Evolutionary conservation across 768 basidiomycete genomes (phyloP).

Genomic region (Termitomyces sp.): DNA sequence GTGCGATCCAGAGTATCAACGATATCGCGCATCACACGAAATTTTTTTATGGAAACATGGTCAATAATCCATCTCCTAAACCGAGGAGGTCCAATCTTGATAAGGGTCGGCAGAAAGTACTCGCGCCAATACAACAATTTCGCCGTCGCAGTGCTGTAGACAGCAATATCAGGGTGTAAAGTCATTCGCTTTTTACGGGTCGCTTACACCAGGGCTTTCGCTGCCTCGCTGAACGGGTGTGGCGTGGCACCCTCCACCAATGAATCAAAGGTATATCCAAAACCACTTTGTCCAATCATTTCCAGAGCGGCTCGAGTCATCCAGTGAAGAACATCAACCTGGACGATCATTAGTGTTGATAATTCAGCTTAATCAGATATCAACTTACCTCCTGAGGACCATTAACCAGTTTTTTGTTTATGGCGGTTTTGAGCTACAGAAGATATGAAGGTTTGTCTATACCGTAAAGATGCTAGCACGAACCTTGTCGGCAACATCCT

Average conservation of each 20-base stretch:
- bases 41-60: conserved; percentile 7
- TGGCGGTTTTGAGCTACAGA: conserved; percentile 2
- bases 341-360: background rate
- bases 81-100: conserved; percentile 14
- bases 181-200: background rate
- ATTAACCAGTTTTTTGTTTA: conserved; percentile 1
- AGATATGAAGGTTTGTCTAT: background rate
- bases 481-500: conserved; percentile 16
- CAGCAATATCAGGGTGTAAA: background rate
- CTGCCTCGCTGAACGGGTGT: conserved; percentile 15
- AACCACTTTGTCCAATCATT: conserved; percentile 18
- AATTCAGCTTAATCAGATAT: background rate
- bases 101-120: conserved; percentile 10
- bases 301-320: conserved; percentile 17
- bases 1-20: conserved; percentile 14
- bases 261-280: conserved; percentile 17
- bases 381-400: conserved; percentile 11
- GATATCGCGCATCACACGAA: conserved; percentile 11
- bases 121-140: conserved; percentile 6
- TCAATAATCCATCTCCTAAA: conserved; percentile 15
- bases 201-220: conserved; percentile 6
- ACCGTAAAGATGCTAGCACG: background rate
- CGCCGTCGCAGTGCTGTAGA: conserved; percentile 5
- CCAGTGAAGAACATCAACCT: conserved; percentile 20
- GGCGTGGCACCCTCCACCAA: conserved; percentile 8